Evolutionary conservation across 192 early-diverging fungal species (phyloP), one percentile per base, ranked within the genome.

Genomic region (Piromyces sp.): DNA sequence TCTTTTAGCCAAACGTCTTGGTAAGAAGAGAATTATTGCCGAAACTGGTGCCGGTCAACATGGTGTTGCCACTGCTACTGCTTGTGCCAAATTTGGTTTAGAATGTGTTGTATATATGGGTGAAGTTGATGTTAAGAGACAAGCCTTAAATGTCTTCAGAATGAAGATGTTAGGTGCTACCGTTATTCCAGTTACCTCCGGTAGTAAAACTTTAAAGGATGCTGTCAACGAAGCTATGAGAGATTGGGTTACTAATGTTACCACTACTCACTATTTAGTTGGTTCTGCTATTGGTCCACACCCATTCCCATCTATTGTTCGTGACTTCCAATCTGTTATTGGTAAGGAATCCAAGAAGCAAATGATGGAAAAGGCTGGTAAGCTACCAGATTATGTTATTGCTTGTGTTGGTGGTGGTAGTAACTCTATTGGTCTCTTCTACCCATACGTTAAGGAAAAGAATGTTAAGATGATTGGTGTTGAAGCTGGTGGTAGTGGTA

Each of bases 41-140:
- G 97, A 99, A 84, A 99, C 97, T 17, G 96, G 97, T 78, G 96
- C 97, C 79, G 97, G 97, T 16, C 97, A 99, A 83, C 96, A 99
- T 85, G 97, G 96, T 86, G 96, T 99, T 26, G 96, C 95, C 26
- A 98, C 96, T 5, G 97, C 97, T 3, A 97, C 96, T 42, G 95
- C 96, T 30, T 99, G 97, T 86, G 97, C 97, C 83, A 98, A 97
- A 87, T 94, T 99, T 86, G 96, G 95, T 11, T 88, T 99, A 79
- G 93, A 98, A 87, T 98, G 97, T 86, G 91, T 94, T 83, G 90
- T 99, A 51, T 99, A 98, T 88, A 99, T 99, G 97, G 97, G 97
- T 79, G 93, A 93, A 12, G 96, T 97, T 85, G 97, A 99, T 87
- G 94, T 94, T 78, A 90, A 94, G 13, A 91, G 96, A 78, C 96